Conservation (phyloP, 345 rosid species). For the Lenwebbia sp. region DNA sequence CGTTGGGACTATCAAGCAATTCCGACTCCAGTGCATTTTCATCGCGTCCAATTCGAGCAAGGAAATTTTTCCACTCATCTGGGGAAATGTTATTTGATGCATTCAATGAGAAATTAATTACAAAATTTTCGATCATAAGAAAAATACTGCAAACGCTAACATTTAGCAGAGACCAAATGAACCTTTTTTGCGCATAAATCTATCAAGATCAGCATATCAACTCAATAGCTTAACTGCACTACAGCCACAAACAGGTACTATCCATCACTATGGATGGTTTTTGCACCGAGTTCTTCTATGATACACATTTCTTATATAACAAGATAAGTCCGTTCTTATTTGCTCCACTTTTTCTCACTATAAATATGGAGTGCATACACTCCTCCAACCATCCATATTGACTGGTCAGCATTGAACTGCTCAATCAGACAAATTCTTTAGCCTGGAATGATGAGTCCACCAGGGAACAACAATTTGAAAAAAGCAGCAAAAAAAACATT, state of each 20-base stretch:
- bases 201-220: neutral
- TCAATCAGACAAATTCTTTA: neutral
- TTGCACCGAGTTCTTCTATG: neutral
- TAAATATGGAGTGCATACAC: neutral
- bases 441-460: neutral
- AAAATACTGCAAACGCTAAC: accelerated
- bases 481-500: neutral
- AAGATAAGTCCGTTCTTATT: neutral
- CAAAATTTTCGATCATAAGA: neutral
- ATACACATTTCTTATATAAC: neutral
- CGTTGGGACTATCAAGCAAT: conserved; percentile 53
- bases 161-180: neutral
- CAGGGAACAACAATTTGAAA: neutral
- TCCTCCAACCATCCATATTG: neutral
- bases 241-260: neutral
- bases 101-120: neutral
- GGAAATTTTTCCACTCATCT: conserved; percentile 99
- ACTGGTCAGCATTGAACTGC: neutral
- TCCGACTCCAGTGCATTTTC: conserved; percentile 78
- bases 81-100: conserved; percentile 5
- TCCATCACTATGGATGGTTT: neutral
- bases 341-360: neutral
- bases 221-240: neutral
- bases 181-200: neutral
- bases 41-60: conserved; percentile 94